phyloP scores from a whole-genome alignment of 805 yeast genomes.

The Sporopachydermia lactativora region DNA sequence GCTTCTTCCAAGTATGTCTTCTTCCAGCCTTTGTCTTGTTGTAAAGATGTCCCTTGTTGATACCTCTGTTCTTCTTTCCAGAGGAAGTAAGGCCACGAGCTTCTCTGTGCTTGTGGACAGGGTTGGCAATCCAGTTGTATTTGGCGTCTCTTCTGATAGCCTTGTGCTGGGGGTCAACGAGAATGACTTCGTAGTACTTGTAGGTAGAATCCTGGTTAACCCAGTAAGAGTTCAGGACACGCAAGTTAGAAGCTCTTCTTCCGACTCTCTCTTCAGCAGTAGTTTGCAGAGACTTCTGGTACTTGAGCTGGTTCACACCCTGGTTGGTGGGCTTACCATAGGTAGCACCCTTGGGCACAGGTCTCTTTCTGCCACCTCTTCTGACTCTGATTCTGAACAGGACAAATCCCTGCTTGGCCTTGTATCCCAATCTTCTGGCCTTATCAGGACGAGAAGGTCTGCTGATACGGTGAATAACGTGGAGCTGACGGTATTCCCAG shows the following conservation, averaged over 20 bases:
- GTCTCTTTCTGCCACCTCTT: constrained; percentile 99
- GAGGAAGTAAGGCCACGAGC: constrained; percentile 96
- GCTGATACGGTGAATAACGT: constrained; percentile 96
- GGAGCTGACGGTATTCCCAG: constrained; percentile 99
- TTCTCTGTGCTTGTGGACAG: constrained; percentile 99
- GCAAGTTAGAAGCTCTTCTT: constrained; percentile 96
- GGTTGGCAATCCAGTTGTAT: constrained; percentile 99
- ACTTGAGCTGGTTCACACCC: constrained; percentile 98
- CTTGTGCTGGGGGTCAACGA: constrained; percentile 95
- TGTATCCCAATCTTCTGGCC: constrained; percentile 99
- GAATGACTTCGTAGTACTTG: constrained; percentile 98
- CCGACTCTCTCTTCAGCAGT: constrained; percentile 99
- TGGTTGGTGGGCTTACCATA: constrained; percentile 99
- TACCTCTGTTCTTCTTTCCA: constrained; percentile 99
- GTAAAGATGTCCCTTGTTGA: constrained; percentile 99
- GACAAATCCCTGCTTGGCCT: constrained; percentile 99
- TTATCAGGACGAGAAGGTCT: constrained; percentile 99
- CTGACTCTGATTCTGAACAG: constrained; percentile 98
- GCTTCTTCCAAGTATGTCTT: constrained; percentile 99
- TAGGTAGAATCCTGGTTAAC: constrained; percentile 98
- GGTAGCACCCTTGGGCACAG: constrained; percentile 99
- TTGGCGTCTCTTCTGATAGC: constrained; percentile 98
- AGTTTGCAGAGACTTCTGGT: constrained; percentile 95
- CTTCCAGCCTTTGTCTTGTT: constrained; percentile 98
- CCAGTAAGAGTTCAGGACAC: constrained; percentile 99